Conservation (phyloP, 2,329 filamentous ascomycete genomes). For the Chalara sp. region DNA sequence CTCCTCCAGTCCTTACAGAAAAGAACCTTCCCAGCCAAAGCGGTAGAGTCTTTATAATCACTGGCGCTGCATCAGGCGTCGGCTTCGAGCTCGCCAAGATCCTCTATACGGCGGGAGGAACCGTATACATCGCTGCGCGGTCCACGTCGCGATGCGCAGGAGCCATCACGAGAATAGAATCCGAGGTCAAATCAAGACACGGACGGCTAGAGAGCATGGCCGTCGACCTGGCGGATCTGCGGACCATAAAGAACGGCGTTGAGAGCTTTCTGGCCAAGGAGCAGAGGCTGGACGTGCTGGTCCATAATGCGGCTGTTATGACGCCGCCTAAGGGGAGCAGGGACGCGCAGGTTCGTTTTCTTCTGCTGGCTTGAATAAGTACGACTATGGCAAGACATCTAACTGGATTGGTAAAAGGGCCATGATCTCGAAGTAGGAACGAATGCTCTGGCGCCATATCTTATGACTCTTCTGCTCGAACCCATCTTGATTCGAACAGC, state of each 20-base stretch:
- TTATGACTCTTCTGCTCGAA: conserved; percentile 11
- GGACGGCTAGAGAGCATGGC: conserved; percentile 15
- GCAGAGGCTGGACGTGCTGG: conserved; percentile 32
- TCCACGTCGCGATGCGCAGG: conserved; percentile 31
- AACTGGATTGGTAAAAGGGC: conserved; percentile 7
- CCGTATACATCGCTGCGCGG: conserved; percentile 44
- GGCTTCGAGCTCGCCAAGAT: conserved; percentile 43
- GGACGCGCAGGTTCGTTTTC: conserved; percentile 24
- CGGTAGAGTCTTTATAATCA: conserved; percentile 38
- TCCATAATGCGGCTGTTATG: conserved; percentile 42
- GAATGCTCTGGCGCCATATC: conserved; percentile 11
- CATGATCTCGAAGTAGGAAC: conserved; percentile 18
- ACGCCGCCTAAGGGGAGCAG: conserved; percentile 32
- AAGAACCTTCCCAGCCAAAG: conserved; percentile 32
- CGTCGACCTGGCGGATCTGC: conserved; percentile 24
- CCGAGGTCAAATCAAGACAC: conserved; percentile 6
- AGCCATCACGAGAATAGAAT: conserved; percentile 35
- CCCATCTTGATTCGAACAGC: conserved; percentile 6
- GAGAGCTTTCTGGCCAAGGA: conserved; percentile 25
- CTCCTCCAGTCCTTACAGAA: conserved; percentile 35
- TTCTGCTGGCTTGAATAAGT: neutral
- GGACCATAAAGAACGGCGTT: conserved; percentile 20
- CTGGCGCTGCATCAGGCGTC: conserved; percentile 29
- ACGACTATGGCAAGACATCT: neutral
- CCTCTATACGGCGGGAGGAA: conserved; percentile 42